Base-by-base conservation (phyloP, 176 grass and related monocot genomes). In the Tillandsia fasciculata region DNA sequence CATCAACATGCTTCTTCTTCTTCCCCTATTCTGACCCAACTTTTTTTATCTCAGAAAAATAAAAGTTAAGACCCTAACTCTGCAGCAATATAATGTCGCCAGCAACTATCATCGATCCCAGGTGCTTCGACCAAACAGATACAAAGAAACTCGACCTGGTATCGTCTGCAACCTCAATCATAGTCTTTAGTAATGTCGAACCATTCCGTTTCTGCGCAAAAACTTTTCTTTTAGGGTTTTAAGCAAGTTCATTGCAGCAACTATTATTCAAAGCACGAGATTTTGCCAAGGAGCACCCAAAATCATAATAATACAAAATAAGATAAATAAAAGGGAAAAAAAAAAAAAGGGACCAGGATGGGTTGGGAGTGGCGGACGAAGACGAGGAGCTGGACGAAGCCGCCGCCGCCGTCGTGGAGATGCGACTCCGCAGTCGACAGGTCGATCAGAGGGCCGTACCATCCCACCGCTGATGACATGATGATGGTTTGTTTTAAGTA, bases 361-460 rank as follows among this genome's bases (percentile, higher is more conserved):
- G 68, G 77, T 50, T 78, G 26, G 24, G 74, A 12, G 22, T 68
- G 23, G 23, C 58, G 74, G 42, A 87, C 88, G 68, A 74, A 29
- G 51, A 70, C 84, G 67, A 91, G 78, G 3, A 87, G 48, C 81
- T 87, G 88, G 68, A 87, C 88, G 74, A 91, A 81, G 2, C 75
- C 71, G 63, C 74, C 83, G 29, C 29, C 29, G 29, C 4, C 33
- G 33, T 42, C 33, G 33, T 42, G 5, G 23, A 86, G 51, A 23
- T 91, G 83, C 12, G 77, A 67, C 72, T 67, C 71, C 53, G 84
- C 88, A 51, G 49, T 74, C n/a, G 81, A 80, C 51, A 91, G 84
- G 68, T 91, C 84, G 81, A 87, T 70, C 26, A 91, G 84, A 20
- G 88, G 88, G 0, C 88, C 88, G 84, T 91, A 91, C 88, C 88